Evolutionary conservation across 1,284 basidiomycete genomes (phyloP).

Genomic region (Garcileccinum viscosum): DNA sequence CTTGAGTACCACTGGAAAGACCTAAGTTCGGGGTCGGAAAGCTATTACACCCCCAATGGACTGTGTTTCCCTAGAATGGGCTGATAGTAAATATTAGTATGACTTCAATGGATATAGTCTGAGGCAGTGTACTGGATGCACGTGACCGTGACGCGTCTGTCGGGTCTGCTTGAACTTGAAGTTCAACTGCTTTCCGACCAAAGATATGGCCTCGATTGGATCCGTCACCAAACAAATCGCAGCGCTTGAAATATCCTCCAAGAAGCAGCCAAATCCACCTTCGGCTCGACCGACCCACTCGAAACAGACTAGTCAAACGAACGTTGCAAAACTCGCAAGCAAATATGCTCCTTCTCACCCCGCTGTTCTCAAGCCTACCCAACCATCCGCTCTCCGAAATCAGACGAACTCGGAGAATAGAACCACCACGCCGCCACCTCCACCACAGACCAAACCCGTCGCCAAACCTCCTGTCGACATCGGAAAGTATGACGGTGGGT

Average conservation of each 20-base stretch:
- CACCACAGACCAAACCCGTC: slow-evolving; percentile 20
- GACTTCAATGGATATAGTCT: too few relatives aligned
- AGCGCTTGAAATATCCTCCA: slow-evolving; percentile 55
- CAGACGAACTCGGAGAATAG: slow-evolving; percentile 38
- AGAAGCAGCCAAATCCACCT: slow-evolving; percentile 42
- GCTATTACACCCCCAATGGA: too few relatives aligned
- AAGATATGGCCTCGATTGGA: slow-evolving; percentile 49
- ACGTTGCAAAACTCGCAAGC: slow-evolving; percentile 68
- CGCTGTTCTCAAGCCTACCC: slow-evolving; percentile 42
- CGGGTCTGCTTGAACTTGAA: background rate
- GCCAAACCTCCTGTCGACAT: slow-evolving; percentile 62
- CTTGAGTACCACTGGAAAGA: too few relatives aligned
- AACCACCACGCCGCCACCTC: slow-evolving; percentile 30
- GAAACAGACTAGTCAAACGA: slow-evolving; percentile 60
- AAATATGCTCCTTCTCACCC: slow-evolving; percentile 68
- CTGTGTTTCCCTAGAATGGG: too few relatives aligned
- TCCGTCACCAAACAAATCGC: slow-evolving; percentile 55
- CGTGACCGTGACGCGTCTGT: slow-evolving; percentile 35
- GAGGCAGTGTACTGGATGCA: slow-evolving; percentile 23
- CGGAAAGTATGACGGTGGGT: slow-evolving; percentile 85
- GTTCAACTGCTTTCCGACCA: background rate
- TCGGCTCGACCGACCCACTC: slow-evolving; percentile 46
- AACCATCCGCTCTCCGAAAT: slow-evolving; percentile 49
- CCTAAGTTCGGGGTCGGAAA: too few relatives aligned
- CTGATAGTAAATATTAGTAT: too few relatives aligned